Evolutionary conservation across 129 eudicot species (phyloP), one percentile per base, ranked within the genome.

Genomic region (Flaveria bidentis): DNA sequence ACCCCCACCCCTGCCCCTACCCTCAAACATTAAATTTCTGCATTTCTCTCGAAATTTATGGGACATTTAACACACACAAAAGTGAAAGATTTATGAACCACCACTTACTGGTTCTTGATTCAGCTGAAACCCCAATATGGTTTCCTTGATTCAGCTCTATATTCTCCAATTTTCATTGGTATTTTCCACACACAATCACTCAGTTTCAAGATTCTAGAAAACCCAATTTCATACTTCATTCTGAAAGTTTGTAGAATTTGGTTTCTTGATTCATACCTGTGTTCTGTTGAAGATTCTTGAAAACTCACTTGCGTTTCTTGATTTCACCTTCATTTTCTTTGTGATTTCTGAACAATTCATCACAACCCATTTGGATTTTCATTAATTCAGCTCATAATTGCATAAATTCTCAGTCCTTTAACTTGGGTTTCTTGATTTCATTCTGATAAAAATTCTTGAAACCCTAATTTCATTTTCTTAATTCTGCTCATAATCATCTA

Each of bases 21-120:
- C n/a, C 33, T 8, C 36, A 9, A 13, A 22, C 15, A 2, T 50
- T 51, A 36, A 76, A 67, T 67, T 52, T 67, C 10, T 8, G 47
- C 11, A 2, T 47, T 53, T 25, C 22, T 61, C 28, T 11, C 9
- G 25, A 74, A 58, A 18, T 58, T 74, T 33, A 58, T 12, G 10
- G 60, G 8, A 3, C 17, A 11, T 68, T 73, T 73, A 73, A 55
- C 44, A 18, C 36, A 26, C 67, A 62, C 41, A 56, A 75, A 53
- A 53, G 70, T 66, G 51, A 61, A 26, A 52, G 18, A 72, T 41
- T 39, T 73, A 57, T 49, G 1, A 79, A 28, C 11, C 23, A 25
- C 8, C 11, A 33, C 28, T 47, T 56, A 22, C 44, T 20, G 63
- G 6, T 26, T 26, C 67, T 26, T 61, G 67, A 25, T 61, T 61